Evolutionary conservation across 1,284 basidiomycete species (phyloP).

Genomic region (Leccinum angustisporum): DNA sequence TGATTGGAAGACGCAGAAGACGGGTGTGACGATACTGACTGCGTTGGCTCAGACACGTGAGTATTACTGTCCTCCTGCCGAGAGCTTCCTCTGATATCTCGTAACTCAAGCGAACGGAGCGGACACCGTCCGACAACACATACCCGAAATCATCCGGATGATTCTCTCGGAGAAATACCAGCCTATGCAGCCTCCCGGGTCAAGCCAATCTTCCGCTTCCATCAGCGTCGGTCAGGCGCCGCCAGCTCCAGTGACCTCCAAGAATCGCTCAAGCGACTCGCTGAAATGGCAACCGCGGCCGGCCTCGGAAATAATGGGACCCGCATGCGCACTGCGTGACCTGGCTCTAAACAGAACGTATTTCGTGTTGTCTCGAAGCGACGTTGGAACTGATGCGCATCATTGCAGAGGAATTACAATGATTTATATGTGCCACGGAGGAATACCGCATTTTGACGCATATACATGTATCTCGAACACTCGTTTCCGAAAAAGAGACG

Average conservation of each 20-base stretch:
- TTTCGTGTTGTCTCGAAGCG: not conserved
- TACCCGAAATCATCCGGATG: constrained; percentile 19
- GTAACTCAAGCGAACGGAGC: not conserved
- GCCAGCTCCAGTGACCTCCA: not conserved
- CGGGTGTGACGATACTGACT: not conserved
- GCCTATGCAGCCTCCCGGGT: not conserved
- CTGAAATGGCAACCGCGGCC: not conserved
- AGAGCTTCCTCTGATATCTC: not conserved
- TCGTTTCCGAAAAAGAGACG: constrained; percentile 19
- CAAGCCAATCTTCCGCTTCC: not conserved
- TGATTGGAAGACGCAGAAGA: constrained; percentile 11
- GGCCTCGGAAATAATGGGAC: constrained; percentile 26
- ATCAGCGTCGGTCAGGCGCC: not conserved
- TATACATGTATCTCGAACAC: constrained; percentile 14
- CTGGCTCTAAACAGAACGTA: not conserved
- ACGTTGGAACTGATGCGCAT: not conserved
- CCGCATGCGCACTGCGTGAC: not conserved
- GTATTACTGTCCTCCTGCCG: not conserved
- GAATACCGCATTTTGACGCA: constrained; percentile 22
- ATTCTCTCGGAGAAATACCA: constrained; percentile 16
- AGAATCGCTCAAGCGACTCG: not conserved
- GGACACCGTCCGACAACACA: not conserved
- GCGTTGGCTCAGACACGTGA: not conserved
- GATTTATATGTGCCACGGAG: not conserved
- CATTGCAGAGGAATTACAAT: constrained; percentile 15